Conservation (phyloP, 306 rosid species). For the Quercus wislizeni region DNA sequence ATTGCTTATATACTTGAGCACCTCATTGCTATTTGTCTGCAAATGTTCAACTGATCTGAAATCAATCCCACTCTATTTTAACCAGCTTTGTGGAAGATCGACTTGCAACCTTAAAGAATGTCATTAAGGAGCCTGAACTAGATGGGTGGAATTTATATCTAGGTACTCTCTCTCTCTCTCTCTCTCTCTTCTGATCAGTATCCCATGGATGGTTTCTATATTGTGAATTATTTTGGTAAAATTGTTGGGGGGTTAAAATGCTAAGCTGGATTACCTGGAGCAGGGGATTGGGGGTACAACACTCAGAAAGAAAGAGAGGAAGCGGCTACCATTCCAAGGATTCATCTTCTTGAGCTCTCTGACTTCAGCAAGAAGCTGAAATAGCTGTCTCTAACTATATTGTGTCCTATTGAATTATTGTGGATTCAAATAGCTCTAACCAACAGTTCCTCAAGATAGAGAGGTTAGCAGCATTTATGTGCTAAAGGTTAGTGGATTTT, state of each 20-base stretch:
- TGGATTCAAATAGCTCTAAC: too few relatives aligned
- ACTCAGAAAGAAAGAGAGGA: slow-evolving; percentile 80
- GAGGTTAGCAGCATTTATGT: neutral
- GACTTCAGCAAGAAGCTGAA: slow-evolving; percentile 70
- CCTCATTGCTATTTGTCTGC: neutral
- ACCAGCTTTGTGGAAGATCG: slow-evolving; percentile 90
- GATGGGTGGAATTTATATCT: slow-evolving; percentile 77
- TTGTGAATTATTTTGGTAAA: slow-evolving; percentile 3
- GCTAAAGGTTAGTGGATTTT: neutral
- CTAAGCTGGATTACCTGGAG: slow-evolving; percentile 18
- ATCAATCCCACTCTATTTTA: slow-evolving; percentile 14
- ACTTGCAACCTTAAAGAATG: slow-evolving; percentile 74
- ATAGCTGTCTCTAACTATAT: slow-evolving; percentile 26
- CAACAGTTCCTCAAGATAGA: neutral
- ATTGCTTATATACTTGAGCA: neutral
- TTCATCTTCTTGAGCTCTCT: slow-evolving; percentile 56
- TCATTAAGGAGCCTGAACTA: slow-evolving; percentile 81
- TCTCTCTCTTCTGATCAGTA: neutral
- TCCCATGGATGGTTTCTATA: neutral
- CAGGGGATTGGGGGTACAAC: slow-evolving; percentile 90
- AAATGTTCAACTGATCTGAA: slow-evolving; percentile 15
- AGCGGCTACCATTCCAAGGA: slow-evolving; percentile 65
- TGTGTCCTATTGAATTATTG: slow-evolving; percentile 7
- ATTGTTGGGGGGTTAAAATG: neutral
- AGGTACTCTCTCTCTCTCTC: slow-evolving; percentile 41